These are phyloP conservation scores for Phaffia rhodozyma DNA, from an alignment of 1,284 basidiomycete genomes.

Conservation along the genomic window DNA sequence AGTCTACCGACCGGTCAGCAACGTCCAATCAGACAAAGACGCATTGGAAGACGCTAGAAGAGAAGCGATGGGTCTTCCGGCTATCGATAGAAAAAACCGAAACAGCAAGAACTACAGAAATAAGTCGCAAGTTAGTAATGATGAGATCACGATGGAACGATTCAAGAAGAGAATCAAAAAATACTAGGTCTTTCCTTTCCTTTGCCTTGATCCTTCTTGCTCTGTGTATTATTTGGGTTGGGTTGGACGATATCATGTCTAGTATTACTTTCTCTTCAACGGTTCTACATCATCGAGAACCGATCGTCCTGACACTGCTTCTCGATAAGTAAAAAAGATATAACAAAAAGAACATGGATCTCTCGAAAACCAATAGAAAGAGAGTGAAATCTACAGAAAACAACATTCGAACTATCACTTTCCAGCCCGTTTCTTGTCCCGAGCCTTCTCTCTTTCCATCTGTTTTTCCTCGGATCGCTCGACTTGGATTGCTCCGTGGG, in stretches of 20 bases:
- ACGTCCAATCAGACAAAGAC: conserved; percentile 68
- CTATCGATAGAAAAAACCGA: conserved; percentile 37
- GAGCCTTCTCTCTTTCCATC: conserved; percentile 60
- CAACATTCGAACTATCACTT: conserved; percentile 27
- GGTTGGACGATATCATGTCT: too few relatives aligned
- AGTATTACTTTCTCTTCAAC: too few relatives aligned
- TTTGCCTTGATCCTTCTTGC: too few relatives aligned
- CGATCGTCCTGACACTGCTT: too few relatives aligned
- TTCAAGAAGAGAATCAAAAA: conserved; percentile 35
- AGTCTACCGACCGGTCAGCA: conserved; percentile 73
- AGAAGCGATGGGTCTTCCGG: conserved; percentile 61
- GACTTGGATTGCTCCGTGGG: conserved; percentile 66
- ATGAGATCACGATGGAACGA: conserved; percentile 59
- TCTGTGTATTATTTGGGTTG: too few relatives aligned
- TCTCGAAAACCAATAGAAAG: too few relatives aligned
- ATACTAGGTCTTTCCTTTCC: neutral
- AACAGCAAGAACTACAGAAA: conserved; percentile 42
- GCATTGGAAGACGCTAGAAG: conserved; percentile 72
- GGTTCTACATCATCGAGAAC: too few relatives aligned
- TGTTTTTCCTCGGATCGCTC: conserved; percentile 94
- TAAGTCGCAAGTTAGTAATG: conserved; percentile 67
- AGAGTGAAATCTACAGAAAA: too few relatives aligned
- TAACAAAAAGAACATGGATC: too few relatives aligned
- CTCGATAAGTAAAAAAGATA: too few relatives aligned
- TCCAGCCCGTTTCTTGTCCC: conserved; percentile 62